phyloP scores from a whole-genome alignment of 2,329 filamentous ascomycete species.

The Epichloe amarillans region DNA sequence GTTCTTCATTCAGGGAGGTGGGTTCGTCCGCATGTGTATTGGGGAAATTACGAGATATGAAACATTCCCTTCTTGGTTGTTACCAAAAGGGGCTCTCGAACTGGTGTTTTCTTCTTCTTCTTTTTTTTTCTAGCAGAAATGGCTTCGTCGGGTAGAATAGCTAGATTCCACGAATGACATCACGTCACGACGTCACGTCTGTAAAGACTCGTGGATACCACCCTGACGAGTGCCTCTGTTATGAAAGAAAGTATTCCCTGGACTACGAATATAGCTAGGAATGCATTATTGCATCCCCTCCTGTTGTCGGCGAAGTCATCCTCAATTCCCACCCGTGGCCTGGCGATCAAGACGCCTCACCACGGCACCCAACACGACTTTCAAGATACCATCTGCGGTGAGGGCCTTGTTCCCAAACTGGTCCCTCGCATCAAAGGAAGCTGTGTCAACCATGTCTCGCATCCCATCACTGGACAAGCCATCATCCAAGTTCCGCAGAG shows the following conservation, averaged over 20 bases:
- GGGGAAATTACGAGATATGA: not conserved
- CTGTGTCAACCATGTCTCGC: conserved; percentile 86
- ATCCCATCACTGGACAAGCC: conserved; percentile 41
- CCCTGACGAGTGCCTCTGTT: too few species aligned
- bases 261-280: too few species aligned
- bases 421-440: conserved; percentile 45
- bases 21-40: not conserved
- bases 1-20: not conserved
- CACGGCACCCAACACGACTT: conserved; percentile 69
- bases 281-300: too few species aligned
- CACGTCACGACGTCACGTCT: too few species aligned
- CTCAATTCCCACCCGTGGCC: not conserved
- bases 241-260: too few species aligned
- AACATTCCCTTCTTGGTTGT: too few species aligned
- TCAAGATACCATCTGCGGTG: conserved; percentile 60
- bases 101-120: too few species aligned
- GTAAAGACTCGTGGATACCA: too few species aligned
- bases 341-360: conserved; percentile 31
- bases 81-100: too few species aligned
- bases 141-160: too few species aligned
- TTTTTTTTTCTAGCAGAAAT: too few species aligned
- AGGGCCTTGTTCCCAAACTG: conserved; percentile 28
- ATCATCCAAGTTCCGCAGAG: conserved; percentile 65
- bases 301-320: not conserved
- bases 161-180: too few species aligned